Percentiles rank a stretch among this genome's conserved stretches.
phyloP scores from a whole-genome alignment of 75 land plant genomes.

The Adiantum capillusveneris region DNA sequence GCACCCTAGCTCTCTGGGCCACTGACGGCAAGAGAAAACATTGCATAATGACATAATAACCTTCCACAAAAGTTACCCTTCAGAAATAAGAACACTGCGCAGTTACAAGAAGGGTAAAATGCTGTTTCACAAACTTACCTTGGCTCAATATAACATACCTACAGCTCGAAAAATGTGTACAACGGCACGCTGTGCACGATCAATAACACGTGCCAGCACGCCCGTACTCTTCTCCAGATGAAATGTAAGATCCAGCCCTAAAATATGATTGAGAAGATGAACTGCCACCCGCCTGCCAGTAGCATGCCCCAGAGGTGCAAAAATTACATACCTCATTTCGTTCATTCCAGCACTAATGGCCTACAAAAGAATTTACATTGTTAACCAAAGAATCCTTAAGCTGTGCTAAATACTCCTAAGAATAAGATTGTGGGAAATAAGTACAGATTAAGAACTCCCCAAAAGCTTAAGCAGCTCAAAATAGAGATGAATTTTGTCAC shows the following conservation, averaged over 20 bases:
- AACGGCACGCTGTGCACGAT: slow-evolving; percentile 45
- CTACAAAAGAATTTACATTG: slow-evolving; percentile 23
- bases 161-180: slow-evolving; percentile 42
- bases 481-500: too few species aligned
- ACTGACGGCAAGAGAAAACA: too few species aligned
- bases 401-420: background rate
- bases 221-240: slow-evolving; percentile 35
- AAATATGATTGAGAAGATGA: slow-evolving; percentile 33
- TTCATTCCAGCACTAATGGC: slow-evolving; percentile 41
- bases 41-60: too few species aligned
- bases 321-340: slow-evolving; percentile 31
- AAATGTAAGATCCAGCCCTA: slow-evolving; percentile 36
- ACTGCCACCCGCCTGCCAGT: slow-evolving; percentile 36
- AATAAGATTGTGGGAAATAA: too few species aligned
- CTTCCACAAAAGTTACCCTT: too few species aligned
- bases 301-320: slow-evolving; percentile 44
- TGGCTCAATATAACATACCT: slow-evolving; percentile 15
- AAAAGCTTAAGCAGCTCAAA: too few species aligned
- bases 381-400: background rate
- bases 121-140: background rate
- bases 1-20: too few species aligned
- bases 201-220: slow-evolving; percentile 31
- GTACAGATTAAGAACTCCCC: too few species aligned
- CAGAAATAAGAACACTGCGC: too few species aligned
- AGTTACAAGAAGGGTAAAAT: too few species aligned